Percentiles rank a stretch among this genome's conserved stretches.
Conservation (phyloP, 345 rosid species). For the Aquilaria sinensis region DNA sequence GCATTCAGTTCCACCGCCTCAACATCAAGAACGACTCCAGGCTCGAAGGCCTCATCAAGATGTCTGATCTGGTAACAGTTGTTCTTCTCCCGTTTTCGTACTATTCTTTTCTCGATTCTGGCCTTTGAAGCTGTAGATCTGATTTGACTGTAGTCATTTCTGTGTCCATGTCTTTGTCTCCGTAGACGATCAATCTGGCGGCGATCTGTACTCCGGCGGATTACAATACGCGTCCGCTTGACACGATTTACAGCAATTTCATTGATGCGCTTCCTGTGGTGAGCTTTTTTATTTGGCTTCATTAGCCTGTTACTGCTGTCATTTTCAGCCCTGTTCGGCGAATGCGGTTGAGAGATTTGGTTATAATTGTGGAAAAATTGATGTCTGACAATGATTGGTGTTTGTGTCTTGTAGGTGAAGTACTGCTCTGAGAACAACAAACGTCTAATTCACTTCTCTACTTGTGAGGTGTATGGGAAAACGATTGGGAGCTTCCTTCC, state of each 20-base stretch:
- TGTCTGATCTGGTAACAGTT: conserved; percentile 80
- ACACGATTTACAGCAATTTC: conserved; percentile 97
- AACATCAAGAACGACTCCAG: conserved; percentile 93
- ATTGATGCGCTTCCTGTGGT: conserved; percentile 98
- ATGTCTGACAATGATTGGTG: conserved; percentile 15
- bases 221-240: conserved; percentile 97
- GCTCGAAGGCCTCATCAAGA: conserved; percentile 92
- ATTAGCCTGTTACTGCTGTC: neutral
- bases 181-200: conserved; percentile 83
- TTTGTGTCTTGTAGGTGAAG: conserved; percentile 50
- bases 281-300: conserved; percentile 16
- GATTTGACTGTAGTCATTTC: neutral
- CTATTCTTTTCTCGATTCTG: neutral
- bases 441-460: conserved; percentile 97
- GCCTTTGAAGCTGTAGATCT: conserved; percentile 6
- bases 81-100: neutral
- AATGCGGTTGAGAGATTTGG: conserved; percentile 10
- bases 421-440: conserved; percentile 97
- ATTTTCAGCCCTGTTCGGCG: conserved; percentile 5
- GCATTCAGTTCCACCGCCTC: conserved; percentile 97
- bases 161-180: neutral
- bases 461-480: conserved; percentile 99
- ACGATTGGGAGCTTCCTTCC: conserved; percentile 94
- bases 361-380: conserved; percentile 14
- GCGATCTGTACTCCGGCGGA: conserved; percentile 99